Evolutionary conservation across 192 early-diverging fungal species (phyloP).

Genomic region (Backusella parvicylindrica): DNA sequence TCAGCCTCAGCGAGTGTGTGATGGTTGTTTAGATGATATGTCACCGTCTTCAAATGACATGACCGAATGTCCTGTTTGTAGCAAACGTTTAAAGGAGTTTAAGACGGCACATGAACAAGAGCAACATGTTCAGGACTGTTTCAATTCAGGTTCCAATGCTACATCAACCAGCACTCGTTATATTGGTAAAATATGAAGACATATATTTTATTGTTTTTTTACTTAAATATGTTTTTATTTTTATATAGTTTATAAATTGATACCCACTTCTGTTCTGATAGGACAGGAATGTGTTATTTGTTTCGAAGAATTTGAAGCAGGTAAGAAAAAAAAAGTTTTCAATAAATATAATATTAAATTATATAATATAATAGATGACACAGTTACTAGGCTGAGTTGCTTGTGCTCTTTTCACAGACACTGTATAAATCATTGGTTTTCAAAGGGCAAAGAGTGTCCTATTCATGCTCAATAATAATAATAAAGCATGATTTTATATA

Average conservation of each 20-base stretch:
- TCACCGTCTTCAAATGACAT: slow-evolving; percentile 47
- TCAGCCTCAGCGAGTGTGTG: slow-evolving; percentile 21
- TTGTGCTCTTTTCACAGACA: slow-evolving; percentile 83
- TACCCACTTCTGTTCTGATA: slow-evolving; percentile 53
- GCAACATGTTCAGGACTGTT: slow-evolving; percentile 61
- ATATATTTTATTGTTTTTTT: background rate
- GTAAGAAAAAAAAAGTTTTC: slow-evolving; percentile 29
- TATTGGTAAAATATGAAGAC: slow-evolving; percentile 59
- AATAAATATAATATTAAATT: too few relatives aligned
- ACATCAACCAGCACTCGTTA: slow-evolving; percentile 55
- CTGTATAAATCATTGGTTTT: slow-evolving; percentile 84
- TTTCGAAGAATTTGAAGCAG: slow-evolving; percentile 85
- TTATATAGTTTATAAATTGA: slow-evolving; percentile 53
- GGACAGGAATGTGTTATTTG: slow-evolving; percentile 89
- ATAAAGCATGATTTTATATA: background rate
- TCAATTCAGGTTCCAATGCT: slow-evolving; percentile 38
- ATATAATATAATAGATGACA: slow-evolving; percentile 46
- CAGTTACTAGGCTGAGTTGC: slow-evolving; percentile 80
- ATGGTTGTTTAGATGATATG: slow-evolving; percentile 9
- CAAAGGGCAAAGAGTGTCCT: slow-evolving; percentile 69
- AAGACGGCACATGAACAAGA: slow-evolving; percentile 48
- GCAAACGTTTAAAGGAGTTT: slow-evolving; percentile 41
- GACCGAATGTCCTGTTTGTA: slow-evolving; percentile 76
- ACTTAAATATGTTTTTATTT: background rate
- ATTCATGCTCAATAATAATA: slow-evolving; percentile 60